phyloP scores from a whole-genome alignment of 192 early-diverging fungal genomes.

The Kickxella alabastrina region DNA sequence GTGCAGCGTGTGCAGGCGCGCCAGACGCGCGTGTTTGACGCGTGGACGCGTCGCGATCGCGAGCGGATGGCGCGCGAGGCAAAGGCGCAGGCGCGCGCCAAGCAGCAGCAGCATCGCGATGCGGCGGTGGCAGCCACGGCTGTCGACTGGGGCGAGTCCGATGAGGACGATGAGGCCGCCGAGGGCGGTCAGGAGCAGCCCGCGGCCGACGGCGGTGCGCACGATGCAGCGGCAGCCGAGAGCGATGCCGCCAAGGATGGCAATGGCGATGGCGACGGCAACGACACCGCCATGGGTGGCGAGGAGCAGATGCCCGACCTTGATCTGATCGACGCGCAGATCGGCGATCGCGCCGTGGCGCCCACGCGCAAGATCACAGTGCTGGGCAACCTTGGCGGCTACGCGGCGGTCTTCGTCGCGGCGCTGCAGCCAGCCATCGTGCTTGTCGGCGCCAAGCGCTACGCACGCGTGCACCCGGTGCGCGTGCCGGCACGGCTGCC shows the following conservation, averaged over 20 bases:
- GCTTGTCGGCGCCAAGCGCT: constrained; percentile 32
- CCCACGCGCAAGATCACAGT: constrained; percentile 26
- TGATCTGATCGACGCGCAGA: not conserved
- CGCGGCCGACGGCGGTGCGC: constrained; percentile 13
- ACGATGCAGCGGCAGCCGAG: constrained; percentile 1
- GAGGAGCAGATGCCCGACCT: not conserved
- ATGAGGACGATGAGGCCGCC: constrained; percentile 18
- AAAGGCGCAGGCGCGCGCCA: constrained; percentile 11
- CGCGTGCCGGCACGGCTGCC: constrained; percentile 24
- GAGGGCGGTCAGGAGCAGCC: not conserved
- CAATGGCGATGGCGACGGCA: no score
- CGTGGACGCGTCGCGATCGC: constrained; percentile 18
- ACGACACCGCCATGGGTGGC: not conserved
- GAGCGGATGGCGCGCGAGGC: constrained; percentile 7
- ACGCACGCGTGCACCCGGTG: constrained; percentile 45
- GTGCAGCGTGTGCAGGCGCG: constrained; percentile 18
- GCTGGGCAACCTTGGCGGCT: constrained; percentile 41
- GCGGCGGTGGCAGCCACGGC: no score
- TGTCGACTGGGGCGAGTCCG: constrained; percentile 43
- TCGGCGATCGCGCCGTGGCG: no score
- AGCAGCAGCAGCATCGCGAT: constrained; percentile 29
- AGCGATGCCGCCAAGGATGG: no score
- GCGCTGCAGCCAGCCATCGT: constrained; percentile 29
- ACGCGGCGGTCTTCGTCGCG: constrained; percentile 32
- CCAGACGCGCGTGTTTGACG: constrained; percentile 22